Base-by-base conservation (phyloP, 1,284 basidiomycete genomes). In the Coniferiporia sulphurascens region DNA sequence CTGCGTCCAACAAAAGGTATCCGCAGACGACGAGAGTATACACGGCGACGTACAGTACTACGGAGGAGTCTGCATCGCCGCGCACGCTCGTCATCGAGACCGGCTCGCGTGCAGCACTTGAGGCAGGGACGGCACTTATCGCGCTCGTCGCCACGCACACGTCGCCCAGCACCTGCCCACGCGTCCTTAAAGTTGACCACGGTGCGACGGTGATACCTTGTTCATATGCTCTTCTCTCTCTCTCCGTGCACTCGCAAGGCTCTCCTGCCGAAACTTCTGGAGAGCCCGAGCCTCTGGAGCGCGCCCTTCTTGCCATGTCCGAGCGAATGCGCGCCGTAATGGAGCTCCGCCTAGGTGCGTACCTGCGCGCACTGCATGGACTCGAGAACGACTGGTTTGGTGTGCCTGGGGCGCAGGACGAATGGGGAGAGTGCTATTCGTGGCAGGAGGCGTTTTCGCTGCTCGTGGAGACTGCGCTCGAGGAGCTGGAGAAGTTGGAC, bases 361-460 rank as follows among this genome's bases (percentile, higher is more conserved):
- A 80, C 65, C 76, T 89, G 41, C 78, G 78, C 12, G 75, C 81
- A 60, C 72, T 88, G n/a, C 87, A 90, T 66, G 73, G 70, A 21
- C 73, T 73, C 17, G 82, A 85, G 66, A 87, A 86, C 71, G 85
- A 89, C 66, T 89, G 83, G 82, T 90, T 83, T 65, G 87, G 87
- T 1, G 64, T 76, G 2, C 83, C 84, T 10, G 59, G 59, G 17
- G 62, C 51, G 9, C 67, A 49, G 61, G 69, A 67, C 64, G 75
- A 68, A 63, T 69, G 61, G 74, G 71, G 64, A 68, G 64, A 17
- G 73, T 79, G 8, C 21, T 87, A 84, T 67, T 83, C 78, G 68
- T 89, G 87, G 87, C 85, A 89, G 69, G 86, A 87, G 65, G 81
- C 83, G 0, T 89, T 89, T 68, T 81, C 82, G 4, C 58, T 69